Conservation (phyloP, 768 basidiomycete genomes). For the Rhodocollybia butyracea region DNA sequence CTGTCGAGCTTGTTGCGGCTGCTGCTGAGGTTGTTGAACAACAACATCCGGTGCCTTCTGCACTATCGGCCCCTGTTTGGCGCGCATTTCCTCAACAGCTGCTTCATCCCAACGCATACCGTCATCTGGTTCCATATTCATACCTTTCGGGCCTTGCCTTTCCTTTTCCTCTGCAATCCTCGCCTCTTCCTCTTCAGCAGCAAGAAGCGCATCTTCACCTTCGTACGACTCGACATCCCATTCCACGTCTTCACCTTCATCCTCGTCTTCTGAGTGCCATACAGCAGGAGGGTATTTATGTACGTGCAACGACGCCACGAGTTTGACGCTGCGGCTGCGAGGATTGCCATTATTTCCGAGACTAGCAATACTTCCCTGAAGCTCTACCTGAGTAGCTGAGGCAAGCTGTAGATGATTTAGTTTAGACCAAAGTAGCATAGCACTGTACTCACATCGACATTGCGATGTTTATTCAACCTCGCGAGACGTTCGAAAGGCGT, state of each 20-base stretch:
- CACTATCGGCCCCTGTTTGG: too few relatives aligned
- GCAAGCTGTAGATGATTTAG: conserved; percentile 50
- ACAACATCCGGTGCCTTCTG: too few relatives aligned
- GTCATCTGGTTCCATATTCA: conserved; percentile 65
- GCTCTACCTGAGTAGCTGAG: conserved; percentile 69
- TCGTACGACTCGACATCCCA: conserved; percentile 71
- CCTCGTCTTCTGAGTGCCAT: conserved; percentile 71
- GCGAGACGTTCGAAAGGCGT: conserved; percentile 97
- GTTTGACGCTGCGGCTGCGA: conserved; percentile 59
- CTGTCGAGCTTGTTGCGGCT: conserved; percentile 24
- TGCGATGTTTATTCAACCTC: conserved; percentile 93
- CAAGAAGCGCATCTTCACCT: conserved; percentile 65
- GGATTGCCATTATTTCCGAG: conserved; percentile 49
- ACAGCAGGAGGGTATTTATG: conserved; percentile 80
- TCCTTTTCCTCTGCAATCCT: conserved; percentile 21
- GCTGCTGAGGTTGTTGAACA: conserved; percentile 31
- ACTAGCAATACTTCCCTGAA: conserved; percentile 50
- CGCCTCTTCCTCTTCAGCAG: conserved; percentile 53
- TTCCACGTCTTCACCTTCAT: conserved; percentile 60
- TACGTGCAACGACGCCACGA: conserved; percentile 58
- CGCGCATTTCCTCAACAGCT: conserved; percentile 50
- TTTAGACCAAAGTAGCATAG: not conserved
- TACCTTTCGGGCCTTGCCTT: conserved; percentile 24
- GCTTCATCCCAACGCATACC: conserved; percentile 87
- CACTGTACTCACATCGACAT: conserved; percentile 77